Evolutionary conservation across 371 early-diverging fungal species (phyloP), one percentile per base, ranked within the genome.

Genomic region (Syncephalastrum sp.): DNA sequence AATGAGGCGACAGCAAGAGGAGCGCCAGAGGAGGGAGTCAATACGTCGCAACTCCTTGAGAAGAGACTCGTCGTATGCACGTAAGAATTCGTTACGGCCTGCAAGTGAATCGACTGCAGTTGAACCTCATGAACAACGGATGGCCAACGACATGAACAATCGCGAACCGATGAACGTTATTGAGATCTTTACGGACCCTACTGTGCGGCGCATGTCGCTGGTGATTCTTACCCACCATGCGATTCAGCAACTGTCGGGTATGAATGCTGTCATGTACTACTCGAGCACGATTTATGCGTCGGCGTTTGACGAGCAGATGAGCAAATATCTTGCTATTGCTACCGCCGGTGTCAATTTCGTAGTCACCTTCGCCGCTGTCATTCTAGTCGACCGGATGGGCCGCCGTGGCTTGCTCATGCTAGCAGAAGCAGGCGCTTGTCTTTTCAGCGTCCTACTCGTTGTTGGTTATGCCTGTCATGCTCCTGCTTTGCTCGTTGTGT

Each of bases 261-360:
- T 97, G 77, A 94, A 94, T 61, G 92, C 88, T 50, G 82, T 91
- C 53, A 75, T 88, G 63, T 83, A 88, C 59, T 95, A 90, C 64
- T 92, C 92, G 16, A 86, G 90, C 0, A 70, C 85, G 79, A 58
- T 87, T 75, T 52, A 82, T 70, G 27, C 82, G 72, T 58, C 81
- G 29, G 68, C 67, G 7, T 69, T 72, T 12, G 43, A 65, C 66
- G 69, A 15, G 53, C 66, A 54, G 63, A 52, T 68, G 65, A 86
- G 68, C 72, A 85, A 53, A 67, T 83, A 42, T 63, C 76, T 91
- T 57, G 86, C 91, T 8, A 65, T 81, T 74, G 46, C 64, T 45
- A 54, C 69, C 24, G 86, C 84, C 8, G 75, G 86, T 47, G 80
- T 91, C 46, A 87, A 86, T 62, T 69, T 92, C 44, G 47, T 86